Conservation (phyloP, 352 stramenopile genomes). For the Phytopythium helicoides region DNA sequence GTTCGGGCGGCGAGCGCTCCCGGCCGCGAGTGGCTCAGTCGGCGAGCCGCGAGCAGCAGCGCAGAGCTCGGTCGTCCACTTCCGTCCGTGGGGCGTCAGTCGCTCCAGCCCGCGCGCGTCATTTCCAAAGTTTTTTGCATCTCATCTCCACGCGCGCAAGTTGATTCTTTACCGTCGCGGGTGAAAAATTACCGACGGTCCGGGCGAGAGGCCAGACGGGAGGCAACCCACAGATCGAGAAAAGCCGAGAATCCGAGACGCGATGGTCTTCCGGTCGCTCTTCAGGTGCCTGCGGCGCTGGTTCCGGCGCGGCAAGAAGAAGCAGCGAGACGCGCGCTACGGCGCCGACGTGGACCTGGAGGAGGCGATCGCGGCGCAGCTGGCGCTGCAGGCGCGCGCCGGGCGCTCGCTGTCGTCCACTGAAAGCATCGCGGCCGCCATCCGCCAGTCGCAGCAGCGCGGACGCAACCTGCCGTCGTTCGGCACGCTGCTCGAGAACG, state of each 20-base stretch:
- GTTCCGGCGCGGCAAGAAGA: slow-evolving; percentile 27
- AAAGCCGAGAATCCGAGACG: slow-evolving; percentile 7
- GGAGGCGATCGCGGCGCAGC: slow-evolving; percentile 25
- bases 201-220: background rate
- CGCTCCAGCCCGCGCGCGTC: too few relatives aligned
- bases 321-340: slow-evolving; percentile 14
- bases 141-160: too few relatives aligned
- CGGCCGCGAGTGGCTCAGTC: too few relatives aligned
- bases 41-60: too few relatives aligned
- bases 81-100: too few relatives aligned
- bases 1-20: too few relatives aligned
- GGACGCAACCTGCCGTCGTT: slow-evolving; percentile 29
- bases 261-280: slow-evolving; percentile 38
- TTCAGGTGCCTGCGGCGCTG: slow-evolving; percentile 32
- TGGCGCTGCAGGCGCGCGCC: slow-evolving; percentile 31
- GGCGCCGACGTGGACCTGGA: slow-evolving; percentile 39
- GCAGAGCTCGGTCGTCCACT: too few relatives aligned
- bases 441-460: slow-evolving; percentile 17
- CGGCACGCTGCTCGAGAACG: slow-evolving; percentile 22
- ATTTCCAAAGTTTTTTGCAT: too few relatives aligned
- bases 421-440: slow-evolving; percentile 33
- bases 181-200: too few relatives aligned
- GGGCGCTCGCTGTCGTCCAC: slow-evolving; percentile 34
- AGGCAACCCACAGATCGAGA: slow-evolving; percentile 1
- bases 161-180: too few relatives aligned